phyloP scores from a whole-genome alignment of 2,329 filamentous ascomycete species.

The Sclerotinia subarctica region DNA sequence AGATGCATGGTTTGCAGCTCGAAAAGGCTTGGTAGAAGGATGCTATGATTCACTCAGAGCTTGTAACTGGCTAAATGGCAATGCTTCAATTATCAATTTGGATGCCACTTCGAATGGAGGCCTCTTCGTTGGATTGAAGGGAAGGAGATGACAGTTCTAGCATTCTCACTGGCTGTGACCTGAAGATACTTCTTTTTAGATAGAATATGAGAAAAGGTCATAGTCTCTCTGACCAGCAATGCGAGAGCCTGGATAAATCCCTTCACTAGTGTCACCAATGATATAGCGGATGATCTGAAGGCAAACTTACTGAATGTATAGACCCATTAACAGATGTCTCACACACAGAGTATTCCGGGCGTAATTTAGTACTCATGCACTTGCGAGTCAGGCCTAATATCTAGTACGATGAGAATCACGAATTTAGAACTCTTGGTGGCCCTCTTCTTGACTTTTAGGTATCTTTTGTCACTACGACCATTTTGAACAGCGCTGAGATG shows the following conservation, averaged over 20 bases:
- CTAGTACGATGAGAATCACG: conserved; percentile 21
- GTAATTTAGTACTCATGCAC: background rate
- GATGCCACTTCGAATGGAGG: conserved; percentile 18
- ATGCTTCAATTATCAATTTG: conserved; percentile 17
- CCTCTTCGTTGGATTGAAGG: conserved; percentile 22
- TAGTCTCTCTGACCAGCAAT: background rate
- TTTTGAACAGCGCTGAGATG: background rate
- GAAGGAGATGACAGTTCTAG: conserved; percentile 21
- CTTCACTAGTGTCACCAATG: background rate
- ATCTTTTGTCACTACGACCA: conserved; percentile 2
- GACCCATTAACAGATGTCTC: background rate
- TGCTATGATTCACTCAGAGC: background rate
- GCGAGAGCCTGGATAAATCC: background rate
- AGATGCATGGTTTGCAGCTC: conserved; percentile 5
- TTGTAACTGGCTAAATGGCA: background rate
- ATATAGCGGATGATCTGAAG: background rate
- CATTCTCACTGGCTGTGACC: conserved; percentile 5
- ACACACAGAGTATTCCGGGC: background rate
- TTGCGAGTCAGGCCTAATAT: conserved; percentile 14
- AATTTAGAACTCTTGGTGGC: background rate
- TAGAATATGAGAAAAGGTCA: background rate
- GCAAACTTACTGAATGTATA: background rate
- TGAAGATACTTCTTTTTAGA: background rate
- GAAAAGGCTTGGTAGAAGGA: background rate
- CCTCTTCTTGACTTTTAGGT: background rate